Evolutionary conservation across 1,284 basidiomycete genomes (phyloP).

Genomic region (Xerocomus minutiporus): DNA sequence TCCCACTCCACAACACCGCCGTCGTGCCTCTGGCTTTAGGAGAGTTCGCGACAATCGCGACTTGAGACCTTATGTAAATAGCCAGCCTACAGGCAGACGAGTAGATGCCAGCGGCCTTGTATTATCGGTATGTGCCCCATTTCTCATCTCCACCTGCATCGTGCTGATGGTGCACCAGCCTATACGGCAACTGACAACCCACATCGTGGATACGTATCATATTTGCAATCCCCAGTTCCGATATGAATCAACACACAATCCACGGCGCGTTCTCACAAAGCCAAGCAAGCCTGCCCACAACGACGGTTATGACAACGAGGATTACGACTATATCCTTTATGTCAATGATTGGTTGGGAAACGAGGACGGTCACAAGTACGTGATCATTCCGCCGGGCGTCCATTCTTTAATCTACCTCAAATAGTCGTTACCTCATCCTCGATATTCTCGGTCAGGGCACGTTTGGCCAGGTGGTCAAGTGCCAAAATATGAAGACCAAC

Average conservation of each 20-base stretch:
- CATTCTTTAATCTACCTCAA: constrained; percentile 14
- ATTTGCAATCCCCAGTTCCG: constrained; percentile 90
- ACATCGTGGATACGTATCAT: constrained; percentile 84
- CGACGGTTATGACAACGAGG: constrained; percentile 94
- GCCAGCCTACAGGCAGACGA: constrained; percentile 53
- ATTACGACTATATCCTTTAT: constrained; percentile 96
- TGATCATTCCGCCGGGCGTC: constrained; percentile 14
- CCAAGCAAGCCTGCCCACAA: constrained; percentile 92
- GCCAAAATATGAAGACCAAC: constrained; percentile 98
- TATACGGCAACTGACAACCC: constrained; percentile 80
- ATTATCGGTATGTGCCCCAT: constrained; percentile 51
- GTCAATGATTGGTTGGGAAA: constrained; percentile 93
- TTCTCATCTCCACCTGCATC: constrained; percentile 10
- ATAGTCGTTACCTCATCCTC: constrained; percentile 84
- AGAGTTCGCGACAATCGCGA: constrained; percentile 67
- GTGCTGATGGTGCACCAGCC: constrained; percentile 48
- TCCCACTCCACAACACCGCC: constrained; percentile 54
- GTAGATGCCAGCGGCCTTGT: constrained; percentile 62
- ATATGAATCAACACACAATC: constrained; percentile 91
- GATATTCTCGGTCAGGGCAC: constrained; percentile 98
- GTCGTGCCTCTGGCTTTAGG: constrained; percentile 65
- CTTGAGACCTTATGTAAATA: constrained; percentile 63
- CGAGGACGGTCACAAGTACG: constrained; percentile 88
- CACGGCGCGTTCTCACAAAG: constrained; percentile 90
- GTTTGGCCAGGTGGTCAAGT: constrained; percentile 99